Evolutionary conservation across 768 basidiomycete species (phyloP).

Genomic region (Serpula lacrymans): DNA sequence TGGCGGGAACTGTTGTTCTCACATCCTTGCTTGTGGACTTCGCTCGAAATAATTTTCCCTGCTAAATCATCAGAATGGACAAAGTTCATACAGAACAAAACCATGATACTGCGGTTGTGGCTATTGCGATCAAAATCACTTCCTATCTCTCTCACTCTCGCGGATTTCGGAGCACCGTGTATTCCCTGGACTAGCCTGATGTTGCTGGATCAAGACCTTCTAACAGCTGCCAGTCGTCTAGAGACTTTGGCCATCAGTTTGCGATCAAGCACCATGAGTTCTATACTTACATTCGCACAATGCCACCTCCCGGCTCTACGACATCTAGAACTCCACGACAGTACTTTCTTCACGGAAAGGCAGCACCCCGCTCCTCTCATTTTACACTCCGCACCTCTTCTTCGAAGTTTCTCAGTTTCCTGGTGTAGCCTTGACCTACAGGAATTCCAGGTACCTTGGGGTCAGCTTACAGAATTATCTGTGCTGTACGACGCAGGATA

Average conservation of each 20-base stretch:
- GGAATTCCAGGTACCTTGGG: constrained; percentile 25
- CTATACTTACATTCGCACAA: constrained; percentile 25
- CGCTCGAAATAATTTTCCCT: constrained; percentile 21
- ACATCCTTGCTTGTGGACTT: constrained; percentile 22
- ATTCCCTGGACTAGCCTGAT: constrained; percentile 25
- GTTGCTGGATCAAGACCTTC: constrained; percentile 25
- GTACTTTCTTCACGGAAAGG: constrained; percentile 19
- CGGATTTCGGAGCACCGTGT: constrained; percentile 17
- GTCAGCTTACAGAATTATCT: constrained; percentile 21
- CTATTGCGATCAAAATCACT: constrained; percentile 26
- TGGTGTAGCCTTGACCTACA: constrained; percentile 25
- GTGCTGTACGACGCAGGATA: constrained; percentile 26
- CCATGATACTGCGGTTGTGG: constrained; percentile 26
- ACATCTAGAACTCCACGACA: constrained; percentile 23
- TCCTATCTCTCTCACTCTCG: constrained; percentile 21
- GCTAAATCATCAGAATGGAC: constrained; percentile 18
- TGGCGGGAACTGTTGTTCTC: constrained; percentile 27
- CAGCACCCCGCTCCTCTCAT: constrained; percentile 22
- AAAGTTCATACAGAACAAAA: constrained; percentile 20
- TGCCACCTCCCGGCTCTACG: constrained; percentile 17
- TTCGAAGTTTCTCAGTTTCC: constrained; percentile 23
- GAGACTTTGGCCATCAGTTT: constrained; percentile 17
- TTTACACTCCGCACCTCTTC: constrained; percentile 22
- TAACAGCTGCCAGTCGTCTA: constrained; percentile 19
- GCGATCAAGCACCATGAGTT: constrained; percentile 20